phyloP scores from a whole-genome alignment of 257 asterid genomes.

The Nicotiana attenuata region DNA sequence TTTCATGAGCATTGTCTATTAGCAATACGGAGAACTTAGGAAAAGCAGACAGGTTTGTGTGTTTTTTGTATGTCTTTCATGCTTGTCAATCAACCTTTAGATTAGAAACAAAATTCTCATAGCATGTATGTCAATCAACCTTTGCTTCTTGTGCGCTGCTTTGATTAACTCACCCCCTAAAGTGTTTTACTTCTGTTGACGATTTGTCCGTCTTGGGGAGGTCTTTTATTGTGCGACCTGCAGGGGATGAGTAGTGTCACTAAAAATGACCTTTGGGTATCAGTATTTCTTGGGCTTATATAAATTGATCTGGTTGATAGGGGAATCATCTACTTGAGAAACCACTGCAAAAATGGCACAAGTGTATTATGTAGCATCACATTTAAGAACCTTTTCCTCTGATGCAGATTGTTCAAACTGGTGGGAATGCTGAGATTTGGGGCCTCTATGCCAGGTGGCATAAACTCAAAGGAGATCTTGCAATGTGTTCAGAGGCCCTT shows the following conservation, averaged over 20 bases:
- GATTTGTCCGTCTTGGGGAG: not conserved
- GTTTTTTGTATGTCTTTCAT: not conserved
- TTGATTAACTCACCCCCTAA: not conserved
- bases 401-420: constrained; percentile 51
- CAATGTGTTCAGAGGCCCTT: constrained; percentile 90
- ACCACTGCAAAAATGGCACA: constrained; percentile 4
- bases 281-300: not conserved
- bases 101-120: not conserved
- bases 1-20: not conserved
- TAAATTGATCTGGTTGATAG: not conserved
- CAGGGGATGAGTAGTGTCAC: not conserved
- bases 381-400: not conserved
- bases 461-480: constrained; percentile 72
- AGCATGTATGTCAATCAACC: not conserved
- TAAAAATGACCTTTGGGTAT: not conserved
- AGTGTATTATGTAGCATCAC: not conserved
- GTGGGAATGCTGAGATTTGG: constrained; percentile 64
- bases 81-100: not conserved
- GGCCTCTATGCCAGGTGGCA: constrained; percentile 90
- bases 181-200: not conserved
- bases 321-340: not conserved
- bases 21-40: not conserved
- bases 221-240: not conserved
- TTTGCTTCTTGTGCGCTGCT: not conserved
- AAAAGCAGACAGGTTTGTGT: not conserved